Conservation (phyloP, 495 filamentous ascomycete species). For the Podospora fimiseda region DNA sequence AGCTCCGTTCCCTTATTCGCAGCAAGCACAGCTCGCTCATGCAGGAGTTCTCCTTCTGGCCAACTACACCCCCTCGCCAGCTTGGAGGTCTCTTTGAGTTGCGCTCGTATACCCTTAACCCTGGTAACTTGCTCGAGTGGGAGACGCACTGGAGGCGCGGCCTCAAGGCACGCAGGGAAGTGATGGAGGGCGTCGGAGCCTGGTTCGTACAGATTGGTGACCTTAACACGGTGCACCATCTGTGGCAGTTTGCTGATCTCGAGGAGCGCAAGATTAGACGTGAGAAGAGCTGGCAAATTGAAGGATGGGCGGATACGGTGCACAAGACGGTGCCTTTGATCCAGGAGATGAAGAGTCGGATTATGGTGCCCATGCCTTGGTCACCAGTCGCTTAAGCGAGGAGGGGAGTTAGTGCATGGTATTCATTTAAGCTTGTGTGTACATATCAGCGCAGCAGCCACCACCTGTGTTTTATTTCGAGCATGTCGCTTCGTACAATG, state of each 20-base stretch:
- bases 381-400: slow-evolving; percentile 70
- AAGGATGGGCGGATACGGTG: slow-evolving; percentile 96
- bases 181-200: slow-evolving; percentile 97
- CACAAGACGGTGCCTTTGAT: slow-evolving; percentile 98
- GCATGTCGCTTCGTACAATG: too few species aligned
- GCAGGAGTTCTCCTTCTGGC: slow-evolving; percentile 99
- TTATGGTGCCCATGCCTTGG: slow-evolving; percentile 94
- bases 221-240: slow-evolving; percentile 93
- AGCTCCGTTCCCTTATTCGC: slow-evolving; percentile 73
- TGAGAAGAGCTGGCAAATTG: slow-evolving; percentile 91
- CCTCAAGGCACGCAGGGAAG: slow-evolving; percentile 79
- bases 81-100: slow-evolving; percentile 94
- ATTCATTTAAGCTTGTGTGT: too few species aligned
- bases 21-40: slow-evolving; percentile 85
- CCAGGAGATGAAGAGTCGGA: slow-evolving; percentile 88
- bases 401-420: not conserved
- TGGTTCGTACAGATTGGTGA: slow-evolving; percentile 99
- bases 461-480: too few species aligned
- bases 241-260: slow-evolving; percentile 97
- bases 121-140: slow-evolving; percentile 94
- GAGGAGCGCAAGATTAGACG: slow-evolving; percentile 86
- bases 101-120: slow-evolving; percentile 92
- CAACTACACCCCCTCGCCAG: slow-evolving; percentile 80
- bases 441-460: too few species aligned
- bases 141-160: slow-evolving; percentile 97